Evolutionary conservation across 2,329 filamentous ascomycete species (phyloP).

Genomic region (Rugonectria rugulosa): DNA sequence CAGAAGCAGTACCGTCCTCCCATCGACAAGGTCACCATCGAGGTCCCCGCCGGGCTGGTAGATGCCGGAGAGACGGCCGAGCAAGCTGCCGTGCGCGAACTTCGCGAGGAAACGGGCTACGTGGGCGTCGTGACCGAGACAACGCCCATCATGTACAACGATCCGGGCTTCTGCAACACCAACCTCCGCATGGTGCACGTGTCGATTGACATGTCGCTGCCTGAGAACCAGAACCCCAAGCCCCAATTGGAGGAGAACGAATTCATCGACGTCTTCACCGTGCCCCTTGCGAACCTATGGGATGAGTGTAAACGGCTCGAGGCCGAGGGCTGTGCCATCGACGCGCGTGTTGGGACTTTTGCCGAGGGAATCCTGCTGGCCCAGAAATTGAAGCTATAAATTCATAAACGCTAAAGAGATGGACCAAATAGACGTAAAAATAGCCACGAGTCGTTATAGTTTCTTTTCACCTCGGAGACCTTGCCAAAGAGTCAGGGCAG

Average conservation of each 20-base stretch:
- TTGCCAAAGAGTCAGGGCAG: slow-evolving; percentile 66
- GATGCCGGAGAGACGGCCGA: slow-evolving; percentile 69
- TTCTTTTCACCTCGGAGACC: slow-evolving; percentile 58
- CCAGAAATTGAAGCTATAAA: slow-evolving; percentile 59
- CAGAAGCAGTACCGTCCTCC: slow-evolving; percentile 74
- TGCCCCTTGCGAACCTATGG: slow-evolving; percentile 71
- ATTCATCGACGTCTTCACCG: slow-evolving; percentile 81
- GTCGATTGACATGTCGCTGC: slow-evolving; percentile 71
- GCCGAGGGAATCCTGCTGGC: slow-evolving; percentile 81
- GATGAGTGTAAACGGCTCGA: slow-evolving; percentile 72
- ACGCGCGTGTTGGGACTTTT: slow-evolving; percentile 78
- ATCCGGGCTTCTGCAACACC: slow-evolving; percentile 72
- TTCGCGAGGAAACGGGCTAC: slow-evolving; percentile 73
- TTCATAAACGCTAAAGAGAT: neutral
- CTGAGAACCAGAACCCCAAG: slow-evolving; percentile 73
- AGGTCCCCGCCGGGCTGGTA: slow-evolving; percentile 70
- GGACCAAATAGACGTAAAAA: slow-evolving; percentile 10
- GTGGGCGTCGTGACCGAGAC: slow-evolving; percentile 62
- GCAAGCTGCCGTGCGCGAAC: slow-evolving; percentile 67
- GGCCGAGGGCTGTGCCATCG: slow-evolving; percentile 76
- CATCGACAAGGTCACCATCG: slow-evolving; percentile 65
- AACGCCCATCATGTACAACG: slow-evolving; percentile 73
- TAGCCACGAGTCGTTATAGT: slow-evolving; percentile 37
- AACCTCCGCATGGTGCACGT: slow-evolving; percentile 77
- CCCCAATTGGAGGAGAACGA: slow-evolving; percentile 80